Base-by-base conservation (phyloP, 768 basidiomycete species). In the Suillus decipiens region DNA sequence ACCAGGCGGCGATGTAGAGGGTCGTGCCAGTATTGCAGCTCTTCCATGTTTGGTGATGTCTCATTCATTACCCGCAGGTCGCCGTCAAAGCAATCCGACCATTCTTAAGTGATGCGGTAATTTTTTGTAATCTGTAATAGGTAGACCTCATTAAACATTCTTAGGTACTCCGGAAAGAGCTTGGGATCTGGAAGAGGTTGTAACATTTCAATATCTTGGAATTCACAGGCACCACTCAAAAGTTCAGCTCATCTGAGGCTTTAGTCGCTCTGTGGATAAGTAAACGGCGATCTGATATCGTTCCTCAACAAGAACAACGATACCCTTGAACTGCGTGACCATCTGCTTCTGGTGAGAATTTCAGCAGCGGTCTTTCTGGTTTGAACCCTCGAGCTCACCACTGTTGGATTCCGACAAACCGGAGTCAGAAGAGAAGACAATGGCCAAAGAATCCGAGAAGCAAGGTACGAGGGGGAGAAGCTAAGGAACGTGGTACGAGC, bases 191-290 rank as follows among this genome's bases (percentile, higher is more conserved):
- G 71, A 63, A 60, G 53, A 19, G 58, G 39, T 56, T 71, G 14
- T 15, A 28, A 11, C 68, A 72, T 61, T 33, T 14, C 3, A 71
- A 71, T 59, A 63, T 72, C 22, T 43, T 71, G 4, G 63, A 64
- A 8, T 63, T 71, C n/a, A 60, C 55, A 28, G 67, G 71, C 10
- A 53, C 64, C 7, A 50, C 66, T 15, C 61, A 33, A 14, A 64
- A 64, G 45, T 71, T 65, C 60, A 67, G 71, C 15, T 67, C 64
- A 1, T 67, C 61, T 31, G 50, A 55, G 31, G 70, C 71, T 17
- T 64, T 69, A 67, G 64, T 72, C 11, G 69, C 62, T 43, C 69
- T 69, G 1, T 67, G 69, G 66, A 54, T 64, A 43, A n/a, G 62
- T 57, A 15, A 58, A 69, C 14, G 69, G 64, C 7, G 60, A 56